These are phyloP conservation scores for Suhomyces maxii DNA, from an alignment of 1,139 yeast species.

Conservation along the genomic window DNA sequence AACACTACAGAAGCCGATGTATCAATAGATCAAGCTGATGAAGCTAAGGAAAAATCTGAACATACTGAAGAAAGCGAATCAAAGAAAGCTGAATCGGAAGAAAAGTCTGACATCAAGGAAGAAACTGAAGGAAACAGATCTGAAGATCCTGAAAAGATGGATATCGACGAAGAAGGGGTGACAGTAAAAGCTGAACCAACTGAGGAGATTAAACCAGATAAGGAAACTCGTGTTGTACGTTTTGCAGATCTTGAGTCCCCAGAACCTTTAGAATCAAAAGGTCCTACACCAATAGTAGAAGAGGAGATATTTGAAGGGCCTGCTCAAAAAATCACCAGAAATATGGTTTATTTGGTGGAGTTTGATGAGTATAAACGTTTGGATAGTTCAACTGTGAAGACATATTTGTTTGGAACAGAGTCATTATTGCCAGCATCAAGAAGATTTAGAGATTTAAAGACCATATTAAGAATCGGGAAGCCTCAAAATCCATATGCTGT, in stretches of 20 bases:
- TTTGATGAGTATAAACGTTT: constrained; percentile 34
- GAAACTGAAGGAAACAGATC: neutral
- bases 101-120: neutral
- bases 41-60: neutral
- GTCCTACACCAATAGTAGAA: constrained; percentile 7
- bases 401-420: constrained; percentile 60
- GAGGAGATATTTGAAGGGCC: constrained; percentile 61
- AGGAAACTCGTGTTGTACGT: constrained; percentile 14
- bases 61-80: neutral
- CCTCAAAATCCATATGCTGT: constrained; percentile 43
- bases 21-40: neutral
- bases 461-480: constrained; percentile 50
- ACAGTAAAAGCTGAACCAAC: neutral
- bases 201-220: neutral
- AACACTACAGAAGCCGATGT: neutral
- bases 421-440: constrained; percentile 53
- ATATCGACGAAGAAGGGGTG: neutral
- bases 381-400: constrained; percentile 32
- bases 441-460: constrained; percentile 55
- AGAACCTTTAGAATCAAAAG: constrained; percentile 6
- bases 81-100: neutral
- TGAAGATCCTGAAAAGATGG: constrained; percentile 4
- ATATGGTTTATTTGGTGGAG: constrained; percentile 49
- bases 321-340: constrained; percentile 53
- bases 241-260: constrained; percentile 25